These are phyloP conservation scores for Hemisphaericaspora xylanilytica DNA, from an alignment of 1,139 yeast genomes.

Conservation along the genomic window DNA sequence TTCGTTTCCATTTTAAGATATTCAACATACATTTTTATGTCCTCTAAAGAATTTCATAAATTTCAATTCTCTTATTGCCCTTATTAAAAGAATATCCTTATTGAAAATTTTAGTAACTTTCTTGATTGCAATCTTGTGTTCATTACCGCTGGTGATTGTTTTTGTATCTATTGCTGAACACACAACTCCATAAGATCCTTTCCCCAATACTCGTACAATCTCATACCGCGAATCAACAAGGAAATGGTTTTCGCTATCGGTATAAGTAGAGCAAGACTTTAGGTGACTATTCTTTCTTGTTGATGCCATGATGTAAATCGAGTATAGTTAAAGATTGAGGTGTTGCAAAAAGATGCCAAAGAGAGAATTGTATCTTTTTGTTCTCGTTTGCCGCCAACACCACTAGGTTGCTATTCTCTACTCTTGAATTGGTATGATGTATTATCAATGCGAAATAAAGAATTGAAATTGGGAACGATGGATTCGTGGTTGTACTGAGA, in stretches of 20 bases:
- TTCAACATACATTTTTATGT: constrained; percentile 62
- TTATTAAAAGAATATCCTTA: constrained; percentile 60
- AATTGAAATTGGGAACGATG: too few relatives aligned
- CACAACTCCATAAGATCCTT: constrained; percentile 89
- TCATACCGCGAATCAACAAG: constrained; percentile 65
- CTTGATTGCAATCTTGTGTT: constrained; percentile 61
- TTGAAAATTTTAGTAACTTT: constrained; percentile 68
- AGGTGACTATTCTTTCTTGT: constrained; percentile 9
- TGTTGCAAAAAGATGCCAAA: too few relatives aligned
- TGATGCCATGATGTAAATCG: constrained; percentile 10
- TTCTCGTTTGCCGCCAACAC: background rate
- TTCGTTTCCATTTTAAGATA: too few relatives aligned
- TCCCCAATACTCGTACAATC: constrained; percentile 65
- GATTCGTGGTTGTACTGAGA: too few relatives aligned
- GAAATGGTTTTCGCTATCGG: constrained; percentile 36
- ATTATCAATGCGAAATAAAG: too few relatives aligned
- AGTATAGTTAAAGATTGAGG: too few relatives aligned
- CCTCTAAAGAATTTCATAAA: constrained; percentile 79
- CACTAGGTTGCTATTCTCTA: too few relatives aligned
- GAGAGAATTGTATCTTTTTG: background rate
- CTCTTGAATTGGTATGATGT: too few relatives aligned
- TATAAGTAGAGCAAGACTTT: constrained; percentile 14
- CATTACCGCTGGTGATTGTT: constrained; percentile 15
- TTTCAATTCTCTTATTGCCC: constrained; percentile 78
- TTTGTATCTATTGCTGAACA: constrained; percentile 71